Percentiles rank a stretch among this genome's conserved stretches.
These are phyloP conservation scores for Cystobasidiaceae sp. DNA, from an alignment of 1,284 basidiomycete genomes.

Conservation along the genomic window DNA sequence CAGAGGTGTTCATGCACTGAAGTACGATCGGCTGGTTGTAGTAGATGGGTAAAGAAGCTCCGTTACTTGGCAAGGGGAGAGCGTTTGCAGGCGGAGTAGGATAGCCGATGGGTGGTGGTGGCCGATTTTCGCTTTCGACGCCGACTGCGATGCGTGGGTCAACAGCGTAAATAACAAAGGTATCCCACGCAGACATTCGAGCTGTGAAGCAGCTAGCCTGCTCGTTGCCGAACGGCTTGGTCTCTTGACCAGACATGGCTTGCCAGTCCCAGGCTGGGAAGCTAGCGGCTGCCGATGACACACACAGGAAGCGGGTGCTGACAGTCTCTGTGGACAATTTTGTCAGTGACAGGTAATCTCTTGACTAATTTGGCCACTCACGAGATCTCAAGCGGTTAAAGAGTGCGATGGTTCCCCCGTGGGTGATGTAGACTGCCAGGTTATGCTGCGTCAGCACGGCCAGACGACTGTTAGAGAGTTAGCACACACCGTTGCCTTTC, in stretches of 20 bases:
- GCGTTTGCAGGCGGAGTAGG: slow-evolving; percentile 84
- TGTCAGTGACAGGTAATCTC: not conserved
- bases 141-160: slow-evolving; percentile 56
- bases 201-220: slow-evolving; percentile 42
- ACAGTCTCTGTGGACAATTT: slow-evolving; percentile 40
- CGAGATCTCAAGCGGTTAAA: slow-evolving; percentile 92
- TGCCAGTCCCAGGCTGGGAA: slow-evolving; percentile 84
- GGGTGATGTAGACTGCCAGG: slow-evolving; percentile 76
- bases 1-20: slow-evolving; percentile 87
- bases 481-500: slow-evolving; percentile 65
- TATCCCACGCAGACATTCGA: slow-evolving; percentile 58
- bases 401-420: slow-evolving; percentile 88
- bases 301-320: slow-evolving; percentile 83
- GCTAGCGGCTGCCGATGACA: slow-evolving; percentile 79
- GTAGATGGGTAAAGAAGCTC: slow-evolving; percentile 63
- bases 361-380: slow-evolving; percentile 61
- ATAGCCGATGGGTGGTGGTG: slow-evolving; percentile 65
- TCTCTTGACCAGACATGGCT: slow-evolving; percentile 72
- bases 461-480: slow-evolving; percentile 28
- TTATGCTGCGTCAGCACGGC: slow-evolving; percentile 11
- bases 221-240: slow-evolving; percentile 50
- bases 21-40: slow-evolving; percentile 95
- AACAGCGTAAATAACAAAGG: slow-evolving; percentile 76
- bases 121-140: slow-evolving; percentile 69
- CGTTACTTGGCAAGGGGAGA: slow-evolving; percentile 70